phyloP scores from a whole-genome alignment of 495 filamentous ascomycete species.

The Hypoxylon lenormandii region DNA sequence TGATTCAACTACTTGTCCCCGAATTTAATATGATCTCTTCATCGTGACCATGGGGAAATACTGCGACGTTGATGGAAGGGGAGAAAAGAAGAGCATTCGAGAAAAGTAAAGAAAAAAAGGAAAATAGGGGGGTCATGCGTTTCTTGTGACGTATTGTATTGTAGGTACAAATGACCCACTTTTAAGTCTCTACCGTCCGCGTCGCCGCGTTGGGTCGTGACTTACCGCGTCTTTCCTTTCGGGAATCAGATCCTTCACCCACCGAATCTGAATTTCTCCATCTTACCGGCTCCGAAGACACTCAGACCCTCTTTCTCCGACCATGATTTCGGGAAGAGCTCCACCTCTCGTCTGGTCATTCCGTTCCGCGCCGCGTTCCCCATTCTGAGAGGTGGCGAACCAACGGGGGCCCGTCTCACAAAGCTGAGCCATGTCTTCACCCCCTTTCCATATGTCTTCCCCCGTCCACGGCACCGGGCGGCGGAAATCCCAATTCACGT shows the following conservation, averaged over 20 bases:
- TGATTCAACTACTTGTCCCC: neutral
- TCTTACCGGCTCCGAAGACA: constrained; percentile 21
- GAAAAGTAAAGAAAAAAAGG: neutral
- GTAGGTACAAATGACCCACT: constrained; percentile 2
- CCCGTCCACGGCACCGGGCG: constrained; percentile 53
- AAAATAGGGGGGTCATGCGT: constrained; percentile 9
- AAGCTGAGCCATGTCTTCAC: constrained; percentile 44
- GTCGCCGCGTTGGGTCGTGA: neutral
- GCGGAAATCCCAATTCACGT: constrained; percentile 80
- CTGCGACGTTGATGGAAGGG: neutral
- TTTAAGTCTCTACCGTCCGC: neutral
- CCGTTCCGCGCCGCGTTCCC: constrained; percentile 6
- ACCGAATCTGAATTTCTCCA: constrained; percentile 12
- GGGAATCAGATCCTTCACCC: constrained; percentile 14
- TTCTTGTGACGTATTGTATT: constrained; percentile 1
- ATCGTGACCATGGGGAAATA: neutral
- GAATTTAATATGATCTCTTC: neutral
- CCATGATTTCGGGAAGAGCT: constrained; percentile 23
- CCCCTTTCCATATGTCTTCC: constrained; percentile 54
- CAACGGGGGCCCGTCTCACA: neutral
- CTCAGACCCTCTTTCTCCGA: constrained; percentile 14
- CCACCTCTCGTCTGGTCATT: constrained; percentile 6
- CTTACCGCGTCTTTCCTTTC: constrained; percentile 17
- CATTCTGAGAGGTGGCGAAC: constrained; percentile 12
- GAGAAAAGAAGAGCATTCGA: neutral